phyloP scores from a whole-genome alignment of 176 grass and related monocot species.

The Eragrostis curvula region DNA sequence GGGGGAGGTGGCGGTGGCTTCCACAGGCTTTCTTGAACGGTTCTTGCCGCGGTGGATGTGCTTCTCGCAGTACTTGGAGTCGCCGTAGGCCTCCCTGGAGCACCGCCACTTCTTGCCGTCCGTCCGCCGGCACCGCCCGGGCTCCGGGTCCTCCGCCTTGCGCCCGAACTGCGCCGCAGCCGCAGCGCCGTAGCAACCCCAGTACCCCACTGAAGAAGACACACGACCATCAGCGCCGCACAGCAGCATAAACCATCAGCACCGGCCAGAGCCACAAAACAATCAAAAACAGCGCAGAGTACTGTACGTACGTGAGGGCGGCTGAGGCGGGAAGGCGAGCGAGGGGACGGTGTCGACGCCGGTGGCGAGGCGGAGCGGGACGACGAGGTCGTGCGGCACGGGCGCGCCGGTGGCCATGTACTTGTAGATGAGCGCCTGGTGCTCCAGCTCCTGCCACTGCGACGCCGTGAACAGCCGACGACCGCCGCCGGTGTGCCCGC shows the following conservation, averaged over 20 bases:
- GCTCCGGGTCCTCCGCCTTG: constrained; percentile 81
- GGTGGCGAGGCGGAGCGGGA: constrained; percentile 63
- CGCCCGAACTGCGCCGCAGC: constrained; percentile 50
- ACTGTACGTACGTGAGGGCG: constrained; percentile 48
- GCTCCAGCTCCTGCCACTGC: constrained; percentile 97
- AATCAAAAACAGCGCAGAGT: neutral
- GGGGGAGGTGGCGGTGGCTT: constrained; percentile 29
- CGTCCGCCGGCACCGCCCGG: constrained; percentile 83
- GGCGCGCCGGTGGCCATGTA: constrained; percentile 86
- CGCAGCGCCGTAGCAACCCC: constrained; percentile 67
- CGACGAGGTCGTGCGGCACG: constrained; percentile 79
- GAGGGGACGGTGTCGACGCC: constrained; percentile 62
- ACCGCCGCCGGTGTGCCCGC: constrained; percentile 42
- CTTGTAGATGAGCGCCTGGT: constrained; percentile 94
- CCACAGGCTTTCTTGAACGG: constrained; percentile 99
- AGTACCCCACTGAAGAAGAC: constrained; percentile 54
- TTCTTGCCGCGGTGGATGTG: constrained; percentile 97
- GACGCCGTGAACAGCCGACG: constrained; percentile 74
- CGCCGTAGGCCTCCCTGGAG: constrained; percentile 79
- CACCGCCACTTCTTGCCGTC: constrained; percentile 99
- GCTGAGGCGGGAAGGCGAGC: constrained; percentile 64
- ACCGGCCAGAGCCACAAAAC: neutral
- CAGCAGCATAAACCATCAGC: neutral
- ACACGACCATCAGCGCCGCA: neutral
- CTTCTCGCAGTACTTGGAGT: constrained; percentile 98